Evolutionary conservation across 177 flowering plant species (phyloP).

Genomic region (Tripterygium wilfordii): DNA sequence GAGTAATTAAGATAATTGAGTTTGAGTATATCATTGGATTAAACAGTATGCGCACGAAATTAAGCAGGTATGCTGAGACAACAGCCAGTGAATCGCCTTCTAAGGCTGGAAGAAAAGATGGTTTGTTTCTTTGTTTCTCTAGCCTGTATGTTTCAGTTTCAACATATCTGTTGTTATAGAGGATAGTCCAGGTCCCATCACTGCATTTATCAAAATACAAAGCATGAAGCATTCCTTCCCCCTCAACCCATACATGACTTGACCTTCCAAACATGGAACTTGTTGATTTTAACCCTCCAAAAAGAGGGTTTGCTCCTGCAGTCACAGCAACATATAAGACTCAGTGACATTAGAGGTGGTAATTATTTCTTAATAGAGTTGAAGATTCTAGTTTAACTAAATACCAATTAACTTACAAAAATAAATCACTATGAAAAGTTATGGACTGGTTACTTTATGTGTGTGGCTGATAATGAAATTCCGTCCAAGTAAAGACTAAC

Average conservation of each 20-base stretch:
- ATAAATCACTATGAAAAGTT: no score
- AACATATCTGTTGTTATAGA: conserved; percentile 52
- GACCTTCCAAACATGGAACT: conserved; percentile 51
- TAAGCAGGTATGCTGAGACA: conserved; percentile 40
- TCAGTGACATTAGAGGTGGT: no score
- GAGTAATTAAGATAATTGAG: no score
- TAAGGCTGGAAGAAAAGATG: conserved; percentile 36
- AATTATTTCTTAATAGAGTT: no score
- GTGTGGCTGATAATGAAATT: background rate
- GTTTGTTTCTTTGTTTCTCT: conserved; percentile 39
- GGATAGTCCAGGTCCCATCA: conserved; percentile 32
- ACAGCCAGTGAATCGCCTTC: conserved; percentile 56
- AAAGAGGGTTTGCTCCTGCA: conserved; percentile 62
- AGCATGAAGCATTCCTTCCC: conserved; percentile 80
- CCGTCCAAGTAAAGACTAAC: background rate
- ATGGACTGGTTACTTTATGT: no score
- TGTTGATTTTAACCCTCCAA: conserved; percentile 44
- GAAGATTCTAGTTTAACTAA: no score
- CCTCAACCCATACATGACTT: conserved; percentile 54
- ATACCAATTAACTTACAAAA: no score
- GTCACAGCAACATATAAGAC: background rate
- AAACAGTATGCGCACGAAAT: conserved; percentile 26
- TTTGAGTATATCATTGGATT: background rate
- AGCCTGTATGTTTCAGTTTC: conserved; percentile 40
- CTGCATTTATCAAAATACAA: conserved; percentile 35